Conservation (phyloP, 768 basidiomycete species). For the Termitomyces sp. region DNA sequence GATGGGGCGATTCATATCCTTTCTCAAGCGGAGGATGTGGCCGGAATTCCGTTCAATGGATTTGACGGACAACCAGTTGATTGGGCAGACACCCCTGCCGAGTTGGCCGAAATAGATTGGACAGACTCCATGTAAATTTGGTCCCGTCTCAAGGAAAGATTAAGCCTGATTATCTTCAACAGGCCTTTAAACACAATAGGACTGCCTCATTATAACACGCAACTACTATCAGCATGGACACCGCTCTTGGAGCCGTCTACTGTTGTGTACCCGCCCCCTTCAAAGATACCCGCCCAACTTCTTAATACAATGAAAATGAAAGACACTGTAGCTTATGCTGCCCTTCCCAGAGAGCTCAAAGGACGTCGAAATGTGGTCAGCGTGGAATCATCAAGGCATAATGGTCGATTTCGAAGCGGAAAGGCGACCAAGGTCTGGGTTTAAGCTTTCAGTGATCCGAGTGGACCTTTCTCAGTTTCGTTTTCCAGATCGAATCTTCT, state of each 20-base stretch:
- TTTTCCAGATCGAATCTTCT: conserved; percentile 49
- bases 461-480: conserved; percentile 6
- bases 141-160: neutral
- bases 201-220: conserved; percentile 76
- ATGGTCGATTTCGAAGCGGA: conserved; percentile 85
- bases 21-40: conserved; percentile 66
- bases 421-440: conserved; percentile 53
- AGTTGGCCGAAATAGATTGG: conserved; percentile 77
- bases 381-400: conserved; percentile 48
- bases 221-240: conserved; percentile 75
- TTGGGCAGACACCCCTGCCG: conserved; percentile 75
- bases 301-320: conserved; percentile 78
- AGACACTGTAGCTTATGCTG: conserved; percentile 88
- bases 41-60: conserved; percentile 77
- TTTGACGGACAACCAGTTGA: conserved; percentile 85
- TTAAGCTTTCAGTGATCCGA: conserved; percentile 5
- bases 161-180: conserved; percentile 1
- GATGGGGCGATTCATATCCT: conserved; percentile 83
- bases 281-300: conserved; percentile 79
- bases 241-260: conserved; percentile 39
- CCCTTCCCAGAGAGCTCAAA: conserved; percentile 81
- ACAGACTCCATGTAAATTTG: conserved; percentile 68
- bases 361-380: conserved; percentile 79
- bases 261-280: conserved; percentile 61
- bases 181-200: conserved; percentile 91